Percentiles rank a stretch among this genome's conserved stretches.
These are phyloP conservation scores for Canavalia ensiformis DNA, from an alignment of 306 rosid genomes.

Conservation along the genomic window DNA sequence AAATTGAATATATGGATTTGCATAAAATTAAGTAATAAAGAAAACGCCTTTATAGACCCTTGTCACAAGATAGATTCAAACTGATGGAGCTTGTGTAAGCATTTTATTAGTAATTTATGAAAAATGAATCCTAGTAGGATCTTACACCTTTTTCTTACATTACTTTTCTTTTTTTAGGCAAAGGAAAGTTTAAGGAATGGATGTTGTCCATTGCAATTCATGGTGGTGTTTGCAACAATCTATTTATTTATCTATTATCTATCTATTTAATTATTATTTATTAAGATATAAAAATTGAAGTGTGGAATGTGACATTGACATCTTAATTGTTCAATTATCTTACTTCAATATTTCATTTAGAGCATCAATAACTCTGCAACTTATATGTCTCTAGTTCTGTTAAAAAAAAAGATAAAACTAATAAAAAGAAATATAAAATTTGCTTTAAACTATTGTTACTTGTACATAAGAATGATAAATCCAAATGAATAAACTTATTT, in stretches of 20 bases:
- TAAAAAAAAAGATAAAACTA: too few relatives aligned
- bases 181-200: not conserved
- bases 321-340: too few relatives aligned
- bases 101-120: conserved; percentile 23
- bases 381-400: too few relatives aligned
- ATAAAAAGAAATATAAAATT: too few relatives aligned
- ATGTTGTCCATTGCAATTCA: not conserved
- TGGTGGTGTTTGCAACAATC: not conserved
- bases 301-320: too few relatives aligned
- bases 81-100: conserved; percentile 13
- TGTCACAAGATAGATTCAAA: conserved; percentile 7
- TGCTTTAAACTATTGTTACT: too few relatives aligned
- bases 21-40: not conserved
- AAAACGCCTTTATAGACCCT: conserved; percentile 1
- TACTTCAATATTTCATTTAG: too few relatives aligned
- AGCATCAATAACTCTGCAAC: too few relatives aligned
- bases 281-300: too few relatives aligned
- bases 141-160: not conserved
- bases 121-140: not conserved
- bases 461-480: too few relatives aligned
- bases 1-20: not conserved
- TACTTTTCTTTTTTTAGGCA: not conserved
- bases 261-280: not conserved
- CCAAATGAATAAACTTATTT: too few relatives aligned
- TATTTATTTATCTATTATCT: not conserved